Conservation (phyloP, 1,284 basidiomycete genomes). For the Grifola frondosa region DNA sequence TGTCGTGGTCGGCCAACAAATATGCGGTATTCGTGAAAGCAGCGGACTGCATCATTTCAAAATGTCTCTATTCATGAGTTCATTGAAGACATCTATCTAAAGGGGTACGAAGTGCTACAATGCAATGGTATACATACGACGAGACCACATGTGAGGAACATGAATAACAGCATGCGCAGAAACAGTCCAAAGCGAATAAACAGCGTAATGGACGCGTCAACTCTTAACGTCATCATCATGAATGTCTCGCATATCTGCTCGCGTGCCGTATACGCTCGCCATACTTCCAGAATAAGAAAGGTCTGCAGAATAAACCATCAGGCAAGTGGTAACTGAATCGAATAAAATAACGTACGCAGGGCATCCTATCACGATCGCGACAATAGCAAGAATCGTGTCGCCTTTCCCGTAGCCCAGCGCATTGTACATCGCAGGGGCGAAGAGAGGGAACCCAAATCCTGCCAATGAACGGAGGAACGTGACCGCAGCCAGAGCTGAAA, state of each 20-base stretch:
- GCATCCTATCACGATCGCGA: constrained; percentile 58
- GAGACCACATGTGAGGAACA: no score
- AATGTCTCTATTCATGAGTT: no score
- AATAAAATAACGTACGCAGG: constrained; percentile 51
- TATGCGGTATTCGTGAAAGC: no score
- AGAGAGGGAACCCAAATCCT: constrained; percentile 68
- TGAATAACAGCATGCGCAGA: no score
- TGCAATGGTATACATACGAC: no score
- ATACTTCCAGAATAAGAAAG: constrained; percentile 51
- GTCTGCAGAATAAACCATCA: constrained; percentile 29
- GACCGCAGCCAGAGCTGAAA: constrained; percentile 55
- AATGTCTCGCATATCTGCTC: constrained; percentile 23
- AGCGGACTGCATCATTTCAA: no score
- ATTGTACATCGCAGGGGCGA: constrained; percentile 64
- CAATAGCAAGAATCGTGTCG: constrained; percentile 55
- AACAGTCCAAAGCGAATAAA: no score
- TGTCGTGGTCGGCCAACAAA: no score
- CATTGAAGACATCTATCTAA: no score
- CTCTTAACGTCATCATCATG: no score
- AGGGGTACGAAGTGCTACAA: no score
- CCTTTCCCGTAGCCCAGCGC: constrained; percentile 66
- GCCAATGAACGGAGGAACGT: constrained; percentile 57
- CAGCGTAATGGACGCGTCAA: no score
- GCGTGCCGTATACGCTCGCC: constrained; percentile 45
- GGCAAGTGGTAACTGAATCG: not conserved